Conservation (phyloP, 176 grass and related monocot genomes). For the Cenchrus purpureus region DNA sequence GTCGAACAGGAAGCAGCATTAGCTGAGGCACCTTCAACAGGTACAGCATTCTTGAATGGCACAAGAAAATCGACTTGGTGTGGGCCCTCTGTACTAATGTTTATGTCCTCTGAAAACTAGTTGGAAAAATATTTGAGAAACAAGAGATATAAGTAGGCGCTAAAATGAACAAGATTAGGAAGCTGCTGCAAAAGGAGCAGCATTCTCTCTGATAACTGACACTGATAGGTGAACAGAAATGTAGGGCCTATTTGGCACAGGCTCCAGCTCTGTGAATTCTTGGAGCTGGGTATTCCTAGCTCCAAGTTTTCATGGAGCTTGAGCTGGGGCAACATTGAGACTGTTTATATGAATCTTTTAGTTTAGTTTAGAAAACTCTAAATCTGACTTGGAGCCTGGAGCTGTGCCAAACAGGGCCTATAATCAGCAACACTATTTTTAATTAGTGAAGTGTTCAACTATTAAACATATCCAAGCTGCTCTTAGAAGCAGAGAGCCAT, state of each 20-base stretch:
- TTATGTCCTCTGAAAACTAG: constrained; percentile 63
- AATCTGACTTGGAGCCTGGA: too few species aligned
- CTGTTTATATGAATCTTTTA: too few species aligned
- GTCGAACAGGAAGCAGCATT: constrained; percentile 6
- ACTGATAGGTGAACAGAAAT: not conserved
- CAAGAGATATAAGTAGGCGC: constrained; percentile 22
- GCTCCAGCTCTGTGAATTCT: too few species aligned
- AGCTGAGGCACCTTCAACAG: constrained; percentile 60
- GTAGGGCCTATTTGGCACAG: too few species aligned
- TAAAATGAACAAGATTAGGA: constrained; percentile 22
- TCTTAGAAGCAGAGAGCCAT: not conserved
- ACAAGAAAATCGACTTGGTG: constrained; percentile 78
- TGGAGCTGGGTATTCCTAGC: too few species aligned
- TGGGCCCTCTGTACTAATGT: constrained; percentile 39
- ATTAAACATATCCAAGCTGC: not conserved
- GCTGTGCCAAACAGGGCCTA: not conserved
- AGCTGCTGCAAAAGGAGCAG: not conserved
- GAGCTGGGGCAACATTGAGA: too few species aligned
- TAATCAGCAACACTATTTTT: not conserved
- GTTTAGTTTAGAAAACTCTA: too few species aligned
- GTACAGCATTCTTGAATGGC: constrained; percentile 67
- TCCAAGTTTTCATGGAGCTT: too few species aligned
- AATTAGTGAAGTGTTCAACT: not conserved
- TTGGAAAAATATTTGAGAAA: constrained; percentile 31
- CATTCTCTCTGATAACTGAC: not conserved